These are phyloP conservation scores for Psophocarpus tetragonolobus DNA, from an alignment of 306 rosid species.

Conservation along the genomic window DNA sequence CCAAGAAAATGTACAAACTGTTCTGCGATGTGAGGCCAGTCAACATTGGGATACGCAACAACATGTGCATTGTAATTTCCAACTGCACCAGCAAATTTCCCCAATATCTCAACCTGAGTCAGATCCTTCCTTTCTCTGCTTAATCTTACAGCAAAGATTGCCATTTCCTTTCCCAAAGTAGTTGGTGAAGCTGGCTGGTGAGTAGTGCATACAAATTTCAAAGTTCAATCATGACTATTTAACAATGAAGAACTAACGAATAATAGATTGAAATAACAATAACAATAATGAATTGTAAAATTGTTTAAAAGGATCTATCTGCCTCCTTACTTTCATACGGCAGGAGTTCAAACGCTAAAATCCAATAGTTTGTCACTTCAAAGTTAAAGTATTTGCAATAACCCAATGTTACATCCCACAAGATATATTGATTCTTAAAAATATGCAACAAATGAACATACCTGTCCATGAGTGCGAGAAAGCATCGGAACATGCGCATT, in stretches of 20 bases:
- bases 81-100: constrained; percentile 97
- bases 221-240: background rate
- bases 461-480: constrained; percentile 96
- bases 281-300: background rate
- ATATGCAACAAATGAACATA: constrained; percentile 28
- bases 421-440: background rate
- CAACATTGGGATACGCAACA: constrained; percentile 74
- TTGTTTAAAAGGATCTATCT: background rate
- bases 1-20: constrained; percentile 78
- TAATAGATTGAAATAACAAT: background rate
- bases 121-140: constrained; percentile 69
- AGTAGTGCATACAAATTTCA: constrained; percentile 1
- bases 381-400: constrained; percentile 14
- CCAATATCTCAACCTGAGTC: constrained; percentile 69
- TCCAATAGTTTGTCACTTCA: background rate
- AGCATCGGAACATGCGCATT: constrained; percentile 79
- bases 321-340: background rate
- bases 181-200: constrained; percentile 93
- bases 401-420: background rate
- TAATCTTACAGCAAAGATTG: constrained; percentile 79
- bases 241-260: constrained; percentile 9
- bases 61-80: constrained; percentile 95
- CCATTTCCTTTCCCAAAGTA: constrained; percentile 97
- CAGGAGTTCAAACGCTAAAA: background rate
- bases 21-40: constrained; percentile 72